Base-by-base conservation (phyloP, 768 basidiomycete species). In the Tricholoma sp. region DNA sequence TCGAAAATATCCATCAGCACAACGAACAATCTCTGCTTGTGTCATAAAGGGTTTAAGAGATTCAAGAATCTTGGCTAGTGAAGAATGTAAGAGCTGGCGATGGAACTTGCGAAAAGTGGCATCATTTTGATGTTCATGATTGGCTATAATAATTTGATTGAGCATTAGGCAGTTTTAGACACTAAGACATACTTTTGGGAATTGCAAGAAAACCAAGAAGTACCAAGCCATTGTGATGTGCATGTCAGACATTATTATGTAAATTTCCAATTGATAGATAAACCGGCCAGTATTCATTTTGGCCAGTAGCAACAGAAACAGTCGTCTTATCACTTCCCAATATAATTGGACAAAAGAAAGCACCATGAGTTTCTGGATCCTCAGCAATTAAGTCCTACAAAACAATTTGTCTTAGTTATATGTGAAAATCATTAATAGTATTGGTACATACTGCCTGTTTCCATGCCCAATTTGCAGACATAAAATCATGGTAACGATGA, bases 1-100 rank as follows among this genome's bases (percentile, higher is more conserved):
- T 1, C 61, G 53, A 50, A 52, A 67, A 52, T 70, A 58, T 1
- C 68, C 65, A 58, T 70, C 67, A 11, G 60, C 50, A 42, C 64
- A n/a, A n/a, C n/a, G n/a, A n/a, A n/a, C n/a, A n/a, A n/a, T n/a
- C n/a, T n/a, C n/a, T n/a, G n/a, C n/a, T n/a, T n/a, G n/a, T n/a
- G n/a, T n/a, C n/a, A n/a, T n/a, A n/a, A n/a, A n/a, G n/a, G n/a
- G n/a, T n/a, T 65, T 63, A 0, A 70, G 52, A 4, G 64, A 47
- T 33, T 59, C 8, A 37, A 64, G 34, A 24, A 63, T 59, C 8
- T 41, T 48, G 2, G 63, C 53, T 1, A 70, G 36, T 6, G 60
- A 66, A 0, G 49, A 49, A 29, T 72, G 69, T 49, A 59, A 65
- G 0, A 67, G 54, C 29, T 65, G 59, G 2, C 57, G 56, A 0